Evolutionary conservation across 192 early-diverging fungal genomes (phyloP).

Genomic region (Coemansia sp.): DNA sequence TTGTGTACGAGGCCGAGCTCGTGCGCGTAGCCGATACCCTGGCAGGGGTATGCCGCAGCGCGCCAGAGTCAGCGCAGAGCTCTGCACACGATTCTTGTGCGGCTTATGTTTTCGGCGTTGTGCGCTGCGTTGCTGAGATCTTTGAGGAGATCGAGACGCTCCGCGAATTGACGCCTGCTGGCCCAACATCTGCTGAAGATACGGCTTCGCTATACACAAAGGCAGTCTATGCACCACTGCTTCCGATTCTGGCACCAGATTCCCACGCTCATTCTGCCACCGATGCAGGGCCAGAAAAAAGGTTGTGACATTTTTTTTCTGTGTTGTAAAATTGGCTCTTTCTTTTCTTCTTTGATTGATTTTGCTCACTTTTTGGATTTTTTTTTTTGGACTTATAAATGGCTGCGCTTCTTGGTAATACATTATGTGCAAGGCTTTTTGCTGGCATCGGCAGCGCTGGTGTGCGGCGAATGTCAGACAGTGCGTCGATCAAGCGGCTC

Average conservation of each 20-base stretch:
- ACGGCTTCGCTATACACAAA: conserved; percentile 28
- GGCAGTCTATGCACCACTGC: conserved; percentile 18
- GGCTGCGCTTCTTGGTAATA: background rate
- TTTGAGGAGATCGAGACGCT: conserved; percentile 46
- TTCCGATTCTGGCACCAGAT: conserved; percentile 12
- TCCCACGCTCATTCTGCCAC: conserved; percentile 16
- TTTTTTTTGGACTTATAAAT: background rate
- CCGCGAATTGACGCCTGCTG: conserved; percentile 13
- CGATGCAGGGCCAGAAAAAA: background rate
- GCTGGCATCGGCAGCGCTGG: background rate
- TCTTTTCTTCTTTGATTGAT: background rate
- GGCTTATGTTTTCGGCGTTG: conserved; percentile 50
- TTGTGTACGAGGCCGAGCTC: conserved; percentile 47
- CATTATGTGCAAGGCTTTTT: conserved; percentile 3
- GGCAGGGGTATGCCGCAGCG: conserved; percentile 11
- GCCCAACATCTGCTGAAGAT: background rate
- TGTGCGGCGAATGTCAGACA: background rate
- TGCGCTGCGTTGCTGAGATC: conserved; percentile 40
- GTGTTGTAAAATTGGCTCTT: background rate
- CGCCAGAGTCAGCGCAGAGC: background rate
- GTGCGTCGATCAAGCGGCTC: conserved; percentile 44
- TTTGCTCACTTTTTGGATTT: background rate
- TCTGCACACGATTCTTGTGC: conserved; percentile 20
- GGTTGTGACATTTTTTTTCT: background rate
- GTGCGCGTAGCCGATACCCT: conserved; percentile 22